These are phyloP conservation scores for Aphanoascus verrucosus DNA, from an alignment of 2,329 filamentous ascomycete genomes.

Conservation along the genomic window DNA sequence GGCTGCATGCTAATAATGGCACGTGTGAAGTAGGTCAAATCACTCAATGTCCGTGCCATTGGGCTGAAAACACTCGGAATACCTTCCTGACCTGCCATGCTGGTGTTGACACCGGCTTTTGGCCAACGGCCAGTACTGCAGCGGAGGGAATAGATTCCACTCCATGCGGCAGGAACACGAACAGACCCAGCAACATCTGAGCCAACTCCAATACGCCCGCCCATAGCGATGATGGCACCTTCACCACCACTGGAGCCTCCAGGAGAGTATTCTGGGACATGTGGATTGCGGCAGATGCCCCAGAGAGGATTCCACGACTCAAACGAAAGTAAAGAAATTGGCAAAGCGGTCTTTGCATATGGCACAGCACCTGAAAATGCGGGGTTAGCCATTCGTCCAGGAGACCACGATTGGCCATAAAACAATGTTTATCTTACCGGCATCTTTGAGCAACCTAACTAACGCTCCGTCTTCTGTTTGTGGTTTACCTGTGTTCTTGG, in stretches of 20 bases:
- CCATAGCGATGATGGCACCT: conserved; percentile 66
- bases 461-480: conserved; percentile 57
- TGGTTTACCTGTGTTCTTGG: conserved; percentile 58
- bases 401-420: not conserved
- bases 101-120: conserved; percentile 70
- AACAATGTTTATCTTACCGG: conserved; percentile 36
- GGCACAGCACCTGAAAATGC: conserved; percentile 72
- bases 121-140: conserved; percentile 88
- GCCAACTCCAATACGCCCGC: conserved; percentile 77
- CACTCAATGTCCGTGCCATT: conserved; percentile 76
- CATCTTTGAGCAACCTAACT: conserved; percentile 69
- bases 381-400: not conserved
- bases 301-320: conserved; percentile 72
- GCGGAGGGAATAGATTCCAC: conserved; percentile 74
- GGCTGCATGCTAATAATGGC: conserved; percentile 69
- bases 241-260: conserved; percentile 85
- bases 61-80: conserved; percentile 82
- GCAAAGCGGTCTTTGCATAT: conserved; percentile 86
- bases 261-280: conserved; percentile 72
- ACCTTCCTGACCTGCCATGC: conserved; percentile 87
- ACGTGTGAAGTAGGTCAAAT: conserved; percentile 74
- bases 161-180: conserved; percentile 75
- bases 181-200: conserved; percentile 88
- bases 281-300: conserved; percentile 72
- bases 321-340: conserved; percentile 76